A percentile compares a stretch with the other conserved stretches of the same genome.
phyloP scores from a whole-genome alignment of 345 rosid species.

The Arabidopsis thaliana region TAIR10.1 NC_003070.9:12505501-12506000 shows the following conservation, averaged over 20 bases:
- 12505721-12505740: slow-evolving; percentile 53
- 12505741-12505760: slow-evolving; percentile 56
- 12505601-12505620: slow-evolving; percentile 41
- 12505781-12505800: slow-evolving; percentile 51
- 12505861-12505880: slow-evolving; percentile 51
- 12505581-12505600: slow-evolving; percentile 54
- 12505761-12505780: slow-evolving; percentile 38
- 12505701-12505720: slow-evolving; percentile 69
- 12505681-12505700: slow-evolving; percentile 66
- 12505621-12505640: slow-evolving; percentile 56
- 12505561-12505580: slow-evolving; percentile 50
- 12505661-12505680: slow-evolving; percentile 66
- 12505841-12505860: slow-evolving; percentile 51
- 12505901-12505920: slow-evolving; percentile 48
- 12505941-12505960: background rate
- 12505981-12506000: slow-evolving; percentile 20
- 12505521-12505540: slow-evolving; percentile 54
- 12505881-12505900: slow-evolving; percentile 47
- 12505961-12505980: background rate
- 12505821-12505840: slow-evolving; percentile 54
- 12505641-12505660: slow-evolving; percentile 63
- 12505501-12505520: slow-evolving; percentile 51
- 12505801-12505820: slow-evolving; percentile 52
- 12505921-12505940: slow-evolving; percentile 44
- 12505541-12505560: slow-evolving; percentile 59